Evolutionary conservation across 2,329 filamentous ascomycete genomes (phyloP).

Genomic region (Metarhizium humberi): DNA sequence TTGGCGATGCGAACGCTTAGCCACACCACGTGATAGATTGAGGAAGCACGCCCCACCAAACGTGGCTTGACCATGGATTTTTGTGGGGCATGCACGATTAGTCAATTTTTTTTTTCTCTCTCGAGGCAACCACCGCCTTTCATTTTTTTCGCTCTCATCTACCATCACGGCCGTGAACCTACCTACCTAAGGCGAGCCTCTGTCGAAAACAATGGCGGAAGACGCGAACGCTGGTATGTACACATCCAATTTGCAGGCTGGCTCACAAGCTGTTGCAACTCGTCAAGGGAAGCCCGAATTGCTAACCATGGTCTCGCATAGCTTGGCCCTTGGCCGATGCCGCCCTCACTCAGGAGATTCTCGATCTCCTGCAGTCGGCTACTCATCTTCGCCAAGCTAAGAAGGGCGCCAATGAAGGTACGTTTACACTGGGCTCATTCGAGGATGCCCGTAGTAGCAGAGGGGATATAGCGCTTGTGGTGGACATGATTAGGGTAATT

Average conservation of each 20-base stretch:
- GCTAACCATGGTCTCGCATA: conserved; percentile 13
- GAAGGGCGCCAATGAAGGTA: conserved; percentile 76
- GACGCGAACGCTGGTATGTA: conserved; percentile 15
- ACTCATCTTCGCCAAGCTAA: conserved; percentile 64
- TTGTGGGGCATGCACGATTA: no score
- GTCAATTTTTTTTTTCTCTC: not conserved
- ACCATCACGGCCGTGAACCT: conserved; percentile 45
- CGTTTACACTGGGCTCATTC: not conserved
- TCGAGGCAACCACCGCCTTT: not conserved
- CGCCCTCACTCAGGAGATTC: conserved; percentile 68
- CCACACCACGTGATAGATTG: no score
- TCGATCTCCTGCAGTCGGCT: conserved; percentile 70
- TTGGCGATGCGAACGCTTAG: no score
- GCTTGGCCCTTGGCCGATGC: conserved; percentile 67
- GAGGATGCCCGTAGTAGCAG: not conserved
- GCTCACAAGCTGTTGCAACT: not conserved
- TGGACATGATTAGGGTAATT: not conserved
- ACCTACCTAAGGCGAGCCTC: conserved; percentile 35
- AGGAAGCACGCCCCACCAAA: no score
- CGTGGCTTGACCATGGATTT: no score
- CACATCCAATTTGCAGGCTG: not conserved
- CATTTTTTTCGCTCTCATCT: not conserved
- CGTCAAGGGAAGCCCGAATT: not conserved
- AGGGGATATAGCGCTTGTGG: not conserved
- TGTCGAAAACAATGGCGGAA: conserved; percentile 15